Conservation (phyloP, 805 yeast genomes). For the Yamadazyma insecticola region DNA sequence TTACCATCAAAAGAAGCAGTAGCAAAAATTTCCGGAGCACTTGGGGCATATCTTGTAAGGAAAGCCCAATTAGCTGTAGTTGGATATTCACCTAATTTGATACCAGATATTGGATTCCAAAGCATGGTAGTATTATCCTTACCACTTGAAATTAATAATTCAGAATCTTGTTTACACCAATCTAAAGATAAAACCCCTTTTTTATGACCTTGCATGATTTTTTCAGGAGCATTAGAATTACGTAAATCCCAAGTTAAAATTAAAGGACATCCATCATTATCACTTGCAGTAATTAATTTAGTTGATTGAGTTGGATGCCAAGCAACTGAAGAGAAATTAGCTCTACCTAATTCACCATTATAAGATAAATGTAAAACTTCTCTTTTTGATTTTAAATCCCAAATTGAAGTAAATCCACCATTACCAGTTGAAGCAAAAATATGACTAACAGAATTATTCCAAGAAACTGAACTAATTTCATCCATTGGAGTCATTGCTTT, state of each 20-base stretch:
- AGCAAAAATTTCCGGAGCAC: constrained; percentile 85
- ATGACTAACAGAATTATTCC: constrained; percentile 82
- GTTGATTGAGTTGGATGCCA: constrained; percentile 96
- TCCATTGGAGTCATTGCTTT: constrained; percentile 75
- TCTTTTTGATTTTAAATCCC: constrained; percentile 86
- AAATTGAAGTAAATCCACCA: constrained; percentile 82
- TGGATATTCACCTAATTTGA: constrained; percentile 80
- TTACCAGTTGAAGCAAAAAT: constrained; percentile 88
- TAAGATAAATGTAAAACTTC: constrained; percentile 85
- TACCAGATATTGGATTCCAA: constrained; percentile 85
- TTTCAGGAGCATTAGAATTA: constrained; percentile 88
- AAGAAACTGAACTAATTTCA: constrained; percentile 74
- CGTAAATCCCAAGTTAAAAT: constrained; percentile 91
- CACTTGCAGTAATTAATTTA: constrained; percentile 81
- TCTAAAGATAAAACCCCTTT: constrained; percentile 88
- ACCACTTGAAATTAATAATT: constrained; percentile 81
- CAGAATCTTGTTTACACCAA: constrained; percentile 86
- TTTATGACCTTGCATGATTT: constrained; percentile 69
- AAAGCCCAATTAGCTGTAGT: constrained; percentile 92
- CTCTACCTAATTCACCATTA: constrained; percentile 49
- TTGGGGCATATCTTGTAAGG: constrained; percentile 82
- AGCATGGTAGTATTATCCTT: constrained; percentile 81
- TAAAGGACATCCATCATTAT: constrained; percentile 72
- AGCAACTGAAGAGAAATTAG: constrained; percentile 73
- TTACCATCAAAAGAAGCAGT: constrained; percentile 85